Evolutionary conservation across 2,329 filamentous ascomycete species (phyloP).

Genomic region (Aureobasidium sp.): DNA sequence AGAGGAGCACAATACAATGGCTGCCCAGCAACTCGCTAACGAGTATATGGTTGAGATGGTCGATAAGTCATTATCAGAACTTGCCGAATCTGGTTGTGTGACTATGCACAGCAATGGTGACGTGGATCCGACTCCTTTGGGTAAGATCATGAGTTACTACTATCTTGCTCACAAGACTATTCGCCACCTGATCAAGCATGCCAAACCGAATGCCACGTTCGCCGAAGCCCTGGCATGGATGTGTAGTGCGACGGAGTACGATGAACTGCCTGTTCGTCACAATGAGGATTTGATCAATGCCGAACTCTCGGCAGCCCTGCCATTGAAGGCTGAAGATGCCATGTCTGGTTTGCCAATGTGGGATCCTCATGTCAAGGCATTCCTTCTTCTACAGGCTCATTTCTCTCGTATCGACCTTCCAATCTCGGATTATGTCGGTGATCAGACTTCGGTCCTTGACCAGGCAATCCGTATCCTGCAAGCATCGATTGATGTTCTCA

Average conservation of each 20-base stretch:
- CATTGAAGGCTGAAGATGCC: constrained; percentile 56
- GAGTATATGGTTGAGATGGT: constrained; percentile 94
- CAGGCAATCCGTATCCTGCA: constrained; percentile 96
- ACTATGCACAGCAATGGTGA: constrained; percentile 78
- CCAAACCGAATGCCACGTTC: constrained; percentile 69
- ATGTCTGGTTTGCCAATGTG: constrained; percentile 71
- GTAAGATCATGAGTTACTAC: constrained; percentile 99
- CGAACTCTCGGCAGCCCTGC: constrained; percentile 76
- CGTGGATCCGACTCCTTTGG: constrained; percentile 80
- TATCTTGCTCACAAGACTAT: constrained; percentile 92
- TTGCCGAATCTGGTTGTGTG: constrained; percentile 79
- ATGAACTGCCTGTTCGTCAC: constrained; percentile 93
- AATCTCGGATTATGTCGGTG: constrained; percentile 94
- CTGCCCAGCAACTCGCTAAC: constrained; percentile 80
- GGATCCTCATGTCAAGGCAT: constrained; percentile 97
- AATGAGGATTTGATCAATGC: constrained; percentile 97
- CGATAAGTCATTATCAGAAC: constrained; percentile 72
- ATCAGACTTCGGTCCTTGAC: constrained; percentile 81
- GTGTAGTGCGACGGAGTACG: constrained; percentile 88
- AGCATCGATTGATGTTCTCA: constrained; percentile 86
- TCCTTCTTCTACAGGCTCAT: constrained; percentile 87
- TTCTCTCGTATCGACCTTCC: constrained; percentile 90
- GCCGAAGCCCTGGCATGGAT: constrained; percentile 85
- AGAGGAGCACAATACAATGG: constrained; percentile 82
- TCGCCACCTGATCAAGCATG: constrained; percentile 70